Evolutionary conservation across 345 rosid species (phyloP), one percentile per base, ranked within the genome.

Genomic region (Mangifera indica): DNA sequence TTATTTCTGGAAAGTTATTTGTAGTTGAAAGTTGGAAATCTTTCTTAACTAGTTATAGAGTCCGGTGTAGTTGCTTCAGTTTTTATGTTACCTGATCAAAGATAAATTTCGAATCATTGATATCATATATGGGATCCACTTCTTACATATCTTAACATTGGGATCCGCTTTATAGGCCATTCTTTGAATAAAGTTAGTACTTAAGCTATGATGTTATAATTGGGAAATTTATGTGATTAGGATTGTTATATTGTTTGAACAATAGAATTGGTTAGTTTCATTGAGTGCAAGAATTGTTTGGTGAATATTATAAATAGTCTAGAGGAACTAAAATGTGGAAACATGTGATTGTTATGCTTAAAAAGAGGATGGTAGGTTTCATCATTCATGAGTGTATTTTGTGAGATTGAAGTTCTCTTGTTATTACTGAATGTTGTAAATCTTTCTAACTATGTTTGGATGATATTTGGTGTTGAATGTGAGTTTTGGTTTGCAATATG

Each of bases 401-500:
- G 17, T 17, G 53, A 13, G 53, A 49, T 49, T 58, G n/a, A 58
- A 25, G 42, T 66, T 12, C 13, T 66, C 15, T 29, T 34, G 2
- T 52, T 26, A 45, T 20, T 52, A 53, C 37, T 37, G 14, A 14
- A 68, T 54, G 48, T n/a, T 1, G n/a, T 20, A 53, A 34, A 67
- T n/a, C 1, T 25, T 58, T 24, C 18, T 70, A 14, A 46, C 13
- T 46, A 46, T 20, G 56, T 26, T 66, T 69, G 37, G 72, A 53
- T 66, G 25, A 66, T 52, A 8, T 29, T 37, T 53, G 66, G 53
- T 63, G 63, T 34, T 70, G 51, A 74, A 32, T 70, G 25, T 21
- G 42, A 60, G 69, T 66, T 49, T 66, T 56, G 49, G 25, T 67
- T 60, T 60, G 8, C 51, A 15, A 71, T 53, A 62, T 77, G 57